Evolutionary conservation across 768 basidiomycete genomes (phyloP).

Genomic region (Termitomyces sp.): DNA sequence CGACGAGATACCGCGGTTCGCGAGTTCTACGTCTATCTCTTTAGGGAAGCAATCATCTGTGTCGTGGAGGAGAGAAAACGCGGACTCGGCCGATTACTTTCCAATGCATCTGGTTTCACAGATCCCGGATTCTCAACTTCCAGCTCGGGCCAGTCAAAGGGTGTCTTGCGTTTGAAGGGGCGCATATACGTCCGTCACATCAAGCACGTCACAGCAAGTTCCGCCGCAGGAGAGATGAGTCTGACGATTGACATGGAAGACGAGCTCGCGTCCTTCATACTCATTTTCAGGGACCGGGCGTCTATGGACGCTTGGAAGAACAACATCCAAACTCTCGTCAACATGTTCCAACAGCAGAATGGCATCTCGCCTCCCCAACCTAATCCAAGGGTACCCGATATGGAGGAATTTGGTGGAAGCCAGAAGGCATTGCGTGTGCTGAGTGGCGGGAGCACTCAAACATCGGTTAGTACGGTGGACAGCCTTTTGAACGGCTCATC

Average conservation of each 20-base stretch:
- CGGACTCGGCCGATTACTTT: slow-evolving; percentile 70
- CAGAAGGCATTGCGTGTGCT: slow-evolving; percentile 77
- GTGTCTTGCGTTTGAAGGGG: slow-evolving; percentile 88
- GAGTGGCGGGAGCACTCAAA: slow-evolving; percentile 64
- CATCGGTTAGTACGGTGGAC: slow-evolving; percentile 61
- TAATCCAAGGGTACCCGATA: slow-evolving; percentile 42
- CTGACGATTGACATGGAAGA: slow-evolving; percentile 98
- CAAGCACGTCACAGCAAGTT: slow-evolving; percentile 80
- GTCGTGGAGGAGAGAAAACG: slow-evolving; percentile 96
- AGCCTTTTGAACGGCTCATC: slow-evolving; percentile 66
- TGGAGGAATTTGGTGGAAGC: slow-evolving; percentile 79
- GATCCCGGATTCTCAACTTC: slow-evolving; percentile 46
- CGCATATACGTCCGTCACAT: slow-evolving; percentile 96
- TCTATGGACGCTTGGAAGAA: slow-evolving; percentile 87
- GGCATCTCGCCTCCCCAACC: slow-evolving; percentile 31
- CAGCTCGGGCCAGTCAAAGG: slow-evolving; percentile 42
- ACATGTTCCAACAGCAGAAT: slow-evolving; percentile 60
- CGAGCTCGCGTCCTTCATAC: slow-evolving; percentile 92
- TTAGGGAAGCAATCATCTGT: slow-evolving; percentile 97
- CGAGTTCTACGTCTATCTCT: slow-evolving; percentile 95
- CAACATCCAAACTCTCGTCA: slow-evolving; percentile 78
- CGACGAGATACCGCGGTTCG: slow-evolving; percentile 86
- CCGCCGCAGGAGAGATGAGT: slow-evolving; percentile 79
- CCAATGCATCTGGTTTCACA: slow-evolving; percentile 54
- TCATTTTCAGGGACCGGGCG: slow-evolving; percentile 90